Base-by-base conservation (phyloP, 2,329 filamentous ascomycete genomes). In the Colletotrichum plurivorum region DNA sequence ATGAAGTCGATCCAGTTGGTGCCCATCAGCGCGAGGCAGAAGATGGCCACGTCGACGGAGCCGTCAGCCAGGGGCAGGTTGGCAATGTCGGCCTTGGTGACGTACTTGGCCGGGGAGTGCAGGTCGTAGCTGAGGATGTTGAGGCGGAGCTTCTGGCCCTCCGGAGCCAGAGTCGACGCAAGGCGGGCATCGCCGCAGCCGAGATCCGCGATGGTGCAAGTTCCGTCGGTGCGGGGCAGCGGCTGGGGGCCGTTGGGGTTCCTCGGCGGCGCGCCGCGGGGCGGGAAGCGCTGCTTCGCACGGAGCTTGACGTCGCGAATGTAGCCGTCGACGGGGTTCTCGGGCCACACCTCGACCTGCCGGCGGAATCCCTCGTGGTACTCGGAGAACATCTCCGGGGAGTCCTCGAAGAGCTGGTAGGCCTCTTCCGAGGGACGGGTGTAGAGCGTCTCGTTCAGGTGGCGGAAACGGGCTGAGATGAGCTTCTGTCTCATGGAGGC, bases 1-100 rank as follows among this genome's bases (percentile, higher is more conserved):
- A 99, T 89, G 79, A 99, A 98, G 75, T 94, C 91, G 61, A 97
- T 88, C 95, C 96, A 99, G 83, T 99, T 99, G 63, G 96, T 99
- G 77, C 96, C 96, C 96, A 99, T 99, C 68, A 99, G 89, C 57
- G 95, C 96, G 39, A 99, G 88, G 80, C 96, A 99, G 85, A 98
- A 98, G 73, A 99, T 91, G 56, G 93, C 93, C 5, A 99, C 87
- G 79, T 99, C 94, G 70, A 94, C 90, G 71, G 88, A 90, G 52
- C 90, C 91, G 73, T 95, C 90, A 5, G 84, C 84, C 0, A 97
- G 83, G 0, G 95, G 95, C 2, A 99, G 84, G 69, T 92, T 88
- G 36, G 94, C 92, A 60, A 98, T 96, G 81, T 99, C 96, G 15
- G 96, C 94, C 71, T 92, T 90, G 1, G 93, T 97, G 71, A 99